These are phyloP conservation scores for Phalaenopsis hybrid DNA, from an alignment of 116 monocot genomes.

Conservation along the genomic window DNA sequence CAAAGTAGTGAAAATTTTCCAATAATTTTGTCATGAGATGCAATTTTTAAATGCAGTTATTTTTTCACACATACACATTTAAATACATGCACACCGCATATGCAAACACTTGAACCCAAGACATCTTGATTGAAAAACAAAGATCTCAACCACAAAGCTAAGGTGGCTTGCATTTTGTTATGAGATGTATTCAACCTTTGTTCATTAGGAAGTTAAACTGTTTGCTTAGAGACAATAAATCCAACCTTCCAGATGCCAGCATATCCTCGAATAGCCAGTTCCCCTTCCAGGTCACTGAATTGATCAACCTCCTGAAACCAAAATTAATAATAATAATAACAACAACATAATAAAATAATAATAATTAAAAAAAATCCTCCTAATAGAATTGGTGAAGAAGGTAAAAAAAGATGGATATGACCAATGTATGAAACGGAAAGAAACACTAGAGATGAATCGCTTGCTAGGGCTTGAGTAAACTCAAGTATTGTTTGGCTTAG, in stretches of 20 bases:
- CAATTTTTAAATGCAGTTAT: too few relatives aligned
- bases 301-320: constrained; percentile 75
- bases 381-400: constrained; percentile 3
- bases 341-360: too few relatives aligned
- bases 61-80: too few relatives aligned
- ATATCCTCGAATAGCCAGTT: constrained; percentile 59
- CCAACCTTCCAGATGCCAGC: constrained; percentile 86
- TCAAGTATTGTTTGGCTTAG: too few relatives aligned
- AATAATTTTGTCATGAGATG: background rate
- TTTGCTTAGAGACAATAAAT: background rate
- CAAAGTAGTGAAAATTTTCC: background rate
- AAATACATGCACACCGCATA: too few relatives aligned
- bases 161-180: background rate
- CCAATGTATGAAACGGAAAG: background rate
- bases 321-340: too few relatives aligned
- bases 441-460: background rate
- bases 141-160: too few relatives aligned
- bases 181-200: background rate
- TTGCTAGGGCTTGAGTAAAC: background rate
- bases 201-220: background rate
- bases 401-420: constrained; percentile 2
- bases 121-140: too few relatives aligned
- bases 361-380: too few relatives aligned
- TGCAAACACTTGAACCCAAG: too few relatives aligned
- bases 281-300: constrained; percentile 67